phyloP scores from a whole-genome alignment of 2,329 filamentous ascomycete species.

The Colletotrichum somersetense region DNA sequence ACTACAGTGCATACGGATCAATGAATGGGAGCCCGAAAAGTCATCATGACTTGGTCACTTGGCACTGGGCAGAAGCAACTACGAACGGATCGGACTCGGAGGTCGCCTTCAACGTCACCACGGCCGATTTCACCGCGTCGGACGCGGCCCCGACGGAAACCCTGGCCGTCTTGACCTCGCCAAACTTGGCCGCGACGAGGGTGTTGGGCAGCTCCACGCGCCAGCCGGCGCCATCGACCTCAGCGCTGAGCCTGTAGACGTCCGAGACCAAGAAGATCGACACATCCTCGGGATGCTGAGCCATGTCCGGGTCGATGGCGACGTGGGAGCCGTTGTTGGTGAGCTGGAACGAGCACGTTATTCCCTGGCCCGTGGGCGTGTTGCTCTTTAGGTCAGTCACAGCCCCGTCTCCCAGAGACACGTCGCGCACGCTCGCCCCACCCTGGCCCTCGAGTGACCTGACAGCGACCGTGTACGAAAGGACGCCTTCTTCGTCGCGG shows the following conservation, averaged over 20 bases:
- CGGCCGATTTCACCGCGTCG: constrained; percentile 51
- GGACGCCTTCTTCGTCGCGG: constrained; percentile 56
- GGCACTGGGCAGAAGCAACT: constrained; percentile 49
- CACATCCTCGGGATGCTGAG: constrained; percentile 51
- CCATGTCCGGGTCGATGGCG: constrained; percentile 38
- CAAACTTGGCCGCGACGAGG: constrained; percentile 57
- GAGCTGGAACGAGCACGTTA: constrained; percentile 61
- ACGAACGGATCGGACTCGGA: constrained; percentile 58
- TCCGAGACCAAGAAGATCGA: constrained; percentile 57
- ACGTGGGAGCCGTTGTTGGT: constrained; percentile 58
- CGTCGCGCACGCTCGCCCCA: constrained; percentile 49
- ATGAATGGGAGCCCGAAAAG: too few species aligned
- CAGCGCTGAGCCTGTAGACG: constrained; percentile 61
- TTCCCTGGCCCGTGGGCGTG: constrained; percentile 50
- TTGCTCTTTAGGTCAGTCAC: constrained; percentile 45
- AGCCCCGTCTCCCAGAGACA: constrained; percentile 54
- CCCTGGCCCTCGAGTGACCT: constrained; percentile 56
- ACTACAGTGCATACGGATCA: not conserved
- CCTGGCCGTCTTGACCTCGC: constrained; percentile 52
- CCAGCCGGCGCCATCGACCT: constrained; percentile 61
- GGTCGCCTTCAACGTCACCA: constrained; percentile 58
- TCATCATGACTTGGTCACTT: constrained; percentile 46
- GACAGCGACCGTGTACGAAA: constrained; percentile 63
- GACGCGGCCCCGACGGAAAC: constrained; percentile 57
- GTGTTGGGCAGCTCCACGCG: constrained; percentile 57